phyloP scores from a whole-genome alignment of 1,284 basidiomycete species.

The Tylopilus sp. region DNA sequence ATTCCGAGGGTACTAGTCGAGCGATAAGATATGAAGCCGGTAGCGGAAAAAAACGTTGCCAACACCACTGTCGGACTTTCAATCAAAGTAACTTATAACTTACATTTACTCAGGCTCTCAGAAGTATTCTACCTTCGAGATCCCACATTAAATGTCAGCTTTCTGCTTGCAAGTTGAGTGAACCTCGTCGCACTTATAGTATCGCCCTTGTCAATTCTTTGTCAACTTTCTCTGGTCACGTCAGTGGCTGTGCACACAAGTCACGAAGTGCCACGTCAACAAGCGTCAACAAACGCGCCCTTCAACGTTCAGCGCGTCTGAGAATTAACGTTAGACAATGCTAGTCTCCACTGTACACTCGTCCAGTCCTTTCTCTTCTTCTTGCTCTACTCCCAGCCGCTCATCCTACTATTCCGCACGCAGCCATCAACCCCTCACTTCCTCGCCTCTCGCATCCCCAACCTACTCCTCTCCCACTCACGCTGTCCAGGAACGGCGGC shows the following conservation, averaged over 20 bases:
- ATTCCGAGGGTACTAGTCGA: too few relatives aligned
- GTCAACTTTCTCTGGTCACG: too few relatives aligned
- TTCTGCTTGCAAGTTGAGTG: too few relatives aligned
- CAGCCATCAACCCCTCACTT: slow-evolving; percentile 52
- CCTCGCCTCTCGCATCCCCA: slow-evolving; percentile 59
- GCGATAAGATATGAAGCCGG: too few relatives aligned
- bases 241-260: not conserved
- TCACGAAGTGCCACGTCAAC: slow-evolving; percentile 41
- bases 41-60: too few relatives aligned
- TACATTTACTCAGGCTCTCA: too few relatives aligned
- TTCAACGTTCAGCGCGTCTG: slow-evolving; percentile 10
- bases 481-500: slow-evolving; percentile 53
- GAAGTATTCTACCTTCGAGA: too few relatives aligned
- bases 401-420: slow-evolving; percentile 40
- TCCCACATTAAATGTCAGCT: too few relatives aligned
- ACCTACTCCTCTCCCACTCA: slow-evolving; percentile 52
- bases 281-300: slow-evolving; percentile 36
- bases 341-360: slow-evolving; percentile 30
- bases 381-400: slow-evolving; percentile 40
- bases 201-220: too few relatives aligned
- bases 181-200: too few relatives aligned
- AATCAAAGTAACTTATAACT: too few relatives aligned
- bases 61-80: too few relatives aligned
- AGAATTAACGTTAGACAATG: slow-evolving; percentile 7
- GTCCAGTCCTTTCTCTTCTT: slow-evolving; percentile 28